phyloP scores from a whole-genome alignment of 176 grass and related monocot species.

The Phoenix dactylifera region DNA sequence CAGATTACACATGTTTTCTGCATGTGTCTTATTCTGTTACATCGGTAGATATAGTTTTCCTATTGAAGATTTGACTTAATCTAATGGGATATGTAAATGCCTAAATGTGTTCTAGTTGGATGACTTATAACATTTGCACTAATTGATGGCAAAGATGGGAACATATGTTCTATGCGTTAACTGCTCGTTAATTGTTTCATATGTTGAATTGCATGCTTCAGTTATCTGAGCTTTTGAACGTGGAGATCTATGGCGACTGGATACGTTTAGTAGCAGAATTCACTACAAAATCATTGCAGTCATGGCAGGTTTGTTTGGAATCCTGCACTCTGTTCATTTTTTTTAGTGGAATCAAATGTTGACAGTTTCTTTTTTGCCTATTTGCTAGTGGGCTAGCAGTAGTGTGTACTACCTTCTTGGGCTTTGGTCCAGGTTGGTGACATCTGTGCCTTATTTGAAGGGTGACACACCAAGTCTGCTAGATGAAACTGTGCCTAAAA shows the following conservation, averaged over 20 bases:
- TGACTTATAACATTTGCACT: too few species aligned
- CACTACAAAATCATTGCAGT: conserved; percentile 86
- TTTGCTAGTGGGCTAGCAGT: conserved; percentile 87
- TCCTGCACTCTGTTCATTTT: conserved; percentile 7
- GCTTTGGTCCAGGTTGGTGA: conserved; percentile 95
- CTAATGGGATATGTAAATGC: too few species aligned
- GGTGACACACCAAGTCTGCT: conserved; percentile 84
- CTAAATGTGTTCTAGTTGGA: too few species aligned
- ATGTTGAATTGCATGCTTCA: conserved; percentile 27
- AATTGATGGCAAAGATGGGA: too few species aligned
- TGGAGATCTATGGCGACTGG: conserved; percentile 97
- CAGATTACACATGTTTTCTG: too few species aligned
- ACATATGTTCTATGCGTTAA: too few species aligned
- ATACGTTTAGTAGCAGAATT: conserved; percentile 91
- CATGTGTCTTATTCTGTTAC: too few species aligned
- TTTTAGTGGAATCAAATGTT: background rate
- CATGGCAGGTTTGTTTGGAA: conserved; percentile 83
- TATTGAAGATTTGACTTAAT: too few species aligned
- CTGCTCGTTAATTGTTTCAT: background rate
- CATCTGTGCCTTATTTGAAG: conserved; percentile 98
- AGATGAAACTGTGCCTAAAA: conserved; percentile 97
- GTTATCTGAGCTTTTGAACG: conserved; percentile 80
- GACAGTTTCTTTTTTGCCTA: conserved; percentile 2
- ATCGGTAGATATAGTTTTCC: too few species aligned
- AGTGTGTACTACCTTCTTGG: conserved; percentile 96